A percentile compares a stretch with the other conserved stretches of the same genome.
Conservation (phyloP, 192 early-diverging fungal species). For the Dissophora ornata region DNA sequence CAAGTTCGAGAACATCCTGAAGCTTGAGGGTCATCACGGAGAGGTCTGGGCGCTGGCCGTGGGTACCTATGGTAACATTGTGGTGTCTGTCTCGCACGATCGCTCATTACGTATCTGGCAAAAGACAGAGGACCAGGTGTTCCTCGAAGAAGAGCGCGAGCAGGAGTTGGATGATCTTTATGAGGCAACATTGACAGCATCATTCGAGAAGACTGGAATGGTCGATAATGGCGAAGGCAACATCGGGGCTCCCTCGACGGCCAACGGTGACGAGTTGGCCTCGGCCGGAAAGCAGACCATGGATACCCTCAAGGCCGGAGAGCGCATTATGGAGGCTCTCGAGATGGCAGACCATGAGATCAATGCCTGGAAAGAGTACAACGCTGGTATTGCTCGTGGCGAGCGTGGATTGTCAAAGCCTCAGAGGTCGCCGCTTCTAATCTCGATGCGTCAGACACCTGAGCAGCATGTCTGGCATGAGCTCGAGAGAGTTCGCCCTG, state of each 20-base stretch:
- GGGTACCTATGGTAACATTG: slow-evolving; percentile 87
- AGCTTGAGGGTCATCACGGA: slow-evolving; percentile 90
- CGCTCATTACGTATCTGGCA: slow-evolving; percentile 96
- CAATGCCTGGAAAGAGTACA: slow-evolving; percentile 71
- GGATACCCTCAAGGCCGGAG: slow-evolving; percentile 97
- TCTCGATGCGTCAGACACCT: slow-evolving; percentile 52
- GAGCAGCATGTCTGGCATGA: slow-evolving; percentile 86
- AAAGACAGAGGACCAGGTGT: slow-evolving; percentile 93
- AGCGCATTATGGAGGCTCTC: slow-evolving; percentile 92
- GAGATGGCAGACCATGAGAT: slow-evolving; percentile 90
- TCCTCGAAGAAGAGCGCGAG: slow-evolving; percentile 96
- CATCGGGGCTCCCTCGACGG: slow-evolving; percentile 41
- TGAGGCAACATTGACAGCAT: slow-evolving; percentile 78
- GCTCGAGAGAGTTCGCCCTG: slow-evolving; percentile 81
- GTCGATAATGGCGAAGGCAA: slow-evolving; percentile 63
- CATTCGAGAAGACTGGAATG: slow-evolving; percentile 67
- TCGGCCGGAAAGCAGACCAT: slow-evolving; percentile 89
- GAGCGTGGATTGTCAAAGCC: slow-evolving; percentile 46
- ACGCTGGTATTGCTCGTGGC: slow-evolving; percentile 57
- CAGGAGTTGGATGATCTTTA: slow-evolving; percentile 92
- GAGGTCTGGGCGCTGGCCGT: slow-evolving; percentile 96
- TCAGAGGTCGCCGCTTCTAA: slow-evolving; percentile 49
- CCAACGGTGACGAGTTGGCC: slow-evolving; percentile 66
- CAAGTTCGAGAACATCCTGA: slow-evolving; percentile 96
- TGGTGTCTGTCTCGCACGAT: slow-evolving; percentile 93